Base-by-base conservation (phyloP, 1,139 yeast species). In the Hemisphaericaspora xylanilytica region DNA sequence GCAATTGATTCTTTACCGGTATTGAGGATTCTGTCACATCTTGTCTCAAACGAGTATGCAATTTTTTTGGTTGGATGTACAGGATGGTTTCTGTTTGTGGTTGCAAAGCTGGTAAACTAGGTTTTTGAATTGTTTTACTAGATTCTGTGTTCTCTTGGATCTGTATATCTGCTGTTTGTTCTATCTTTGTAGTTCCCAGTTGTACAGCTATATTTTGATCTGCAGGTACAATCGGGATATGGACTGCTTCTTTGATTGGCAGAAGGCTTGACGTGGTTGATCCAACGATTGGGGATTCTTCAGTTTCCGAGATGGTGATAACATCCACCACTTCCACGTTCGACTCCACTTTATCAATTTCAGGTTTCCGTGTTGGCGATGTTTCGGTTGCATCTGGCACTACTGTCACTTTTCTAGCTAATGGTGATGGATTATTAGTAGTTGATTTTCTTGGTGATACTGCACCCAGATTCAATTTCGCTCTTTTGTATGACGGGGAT, bases 401-500 rank as follows among this genome's bases (percentile, higher is more conserved):
- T 20, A 8, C 10, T 14, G 20, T 16, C 10, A 20, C 14, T 16
- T 28, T 28, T 28, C 12, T 28, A 8, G 20, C 30, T 15, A 28
- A 28, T 15, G 30, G 30, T 6, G 30, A 28, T 14, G 5, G 18
- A 28, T 28, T 28, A 11, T 10, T 14, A 28, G 30, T 4, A 9
- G 20, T 16, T 9, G 11, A 5, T 16, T 28, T 28, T 14, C 20
- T 8, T 16, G 20, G 30, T 28, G 30, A 28, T 9, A 5, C 15
- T 12, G n/a, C 15, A 12, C 28, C 36, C 20, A 32, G 36, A 21
- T 35, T 33, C 24, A 40, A 32, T 16, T 56, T 58, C 35, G 61
- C 55, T 47, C 63, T 62, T 46, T 68, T 69, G 30, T 57, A 45
- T 18, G 49, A 55, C 1, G 75, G 75, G 17, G 69, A 62, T 3